Evolutionary conservation across 208 protist genomes (phyloP), one percentile per base, ranked within the genome.

Genomic region (Angomonas ambiguus): DNA sequence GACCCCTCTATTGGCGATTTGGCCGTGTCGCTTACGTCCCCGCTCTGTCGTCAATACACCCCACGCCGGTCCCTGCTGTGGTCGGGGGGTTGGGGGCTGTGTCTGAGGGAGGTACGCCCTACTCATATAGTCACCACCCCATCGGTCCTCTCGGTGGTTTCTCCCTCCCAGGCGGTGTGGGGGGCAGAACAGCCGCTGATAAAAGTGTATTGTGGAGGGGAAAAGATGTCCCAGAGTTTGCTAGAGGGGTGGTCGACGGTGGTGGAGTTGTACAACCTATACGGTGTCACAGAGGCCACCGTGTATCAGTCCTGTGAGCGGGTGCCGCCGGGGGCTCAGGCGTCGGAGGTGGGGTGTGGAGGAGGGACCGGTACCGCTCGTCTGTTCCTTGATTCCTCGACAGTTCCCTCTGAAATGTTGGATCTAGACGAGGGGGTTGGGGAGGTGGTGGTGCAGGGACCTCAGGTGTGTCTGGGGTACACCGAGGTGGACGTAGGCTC

Each of bases 1-100:
- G 79, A 86, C 60, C 79, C 79, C 10, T 89, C 83, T 49, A 83
- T 85, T 34, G 82, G 79, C n/a, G 82, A 88, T 31, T 65, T 80
- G 61, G 32, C 70, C 27, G 62, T 76, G 8, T 30, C 65, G 65
- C 75, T 81, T 35, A 76, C 65, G 56, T 73, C 56, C 6, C 64
- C 73, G 3, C 67, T 67, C 28, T 51, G 69, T 25, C 41, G 51
- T 56, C 64, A 72, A 24, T 74, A 70, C 62, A 76, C 70, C 16
- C 69, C 67, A 6, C 11, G 11, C 4, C 53, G 53, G 70, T 31
- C 38, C 35, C 24, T 28, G 34, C 81, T 13, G 34, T 77, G 38
- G 71, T 72, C 32, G 71, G 79, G 20, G 56, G 63, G 33, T 51
- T 74, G 4, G 53, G 62, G 13, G 53, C 6, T 27, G 53, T 75